Conservation (phyloP, 2,329 filamentous ascomycete species). For the Plenodomus tracheiphilus region DNA sequence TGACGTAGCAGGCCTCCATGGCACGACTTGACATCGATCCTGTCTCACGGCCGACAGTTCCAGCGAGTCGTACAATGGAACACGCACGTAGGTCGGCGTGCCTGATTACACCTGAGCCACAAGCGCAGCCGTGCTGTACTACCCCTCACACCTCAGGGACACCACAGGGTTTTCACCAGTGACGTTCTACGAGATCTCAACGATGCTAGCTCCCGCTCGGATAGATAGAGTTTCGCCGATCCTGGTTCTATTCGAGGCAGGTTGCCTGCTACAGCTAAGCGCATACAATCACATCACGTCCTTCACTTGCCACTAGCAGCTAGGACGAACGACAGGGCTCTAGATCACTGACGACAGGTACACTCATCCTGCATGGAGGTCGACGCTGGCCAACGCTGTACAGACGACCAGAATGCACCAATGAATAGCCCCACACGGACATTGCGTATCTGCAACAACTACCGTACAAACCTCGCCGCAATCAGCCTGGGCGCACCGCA, state of each 20-base stretch:
- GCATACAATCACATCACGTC: slow-evolving; percentile 12
- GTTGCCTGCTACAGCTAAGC: slow-evolving; percentile 17
- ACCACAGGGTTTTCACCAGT: slow-evolving; percentile 11
- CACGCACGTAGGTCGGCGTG: slow-evolving; percentile 1
- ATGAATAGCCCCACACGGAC: slow-evolving; percentile 18
- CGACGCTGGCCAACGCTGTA: slow-evolving; percentile 30
- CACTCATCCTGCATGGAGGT: slow-evolving; percentile 12
- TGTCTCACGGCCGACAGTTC: not conserved
- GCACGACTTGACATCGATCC: slow-evolving; percentile 1
- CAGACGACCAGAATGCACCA: slow-evolving; percentile 18
- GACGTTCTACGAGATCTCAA: slow-evolving; percentile 33
- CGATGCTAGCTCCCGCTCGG: slow-evolving; percentile 40
- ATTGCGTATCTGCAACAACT: slow-evolving; percentile 21
- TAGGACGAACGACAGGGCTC: slow-evolving; percentile 10
- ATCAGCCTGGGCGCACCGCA: slow-evolving; percentile 11
- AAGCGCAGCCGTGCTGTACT: not conserved
- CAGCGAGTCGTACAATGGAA: slow-evolving; percentile 7
- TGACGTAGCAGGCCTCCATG: not conserved
- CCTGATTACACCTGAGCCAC: slow-evolving; percentile 3
- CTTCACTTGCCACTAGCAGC: slow-evolving; percentile 13
- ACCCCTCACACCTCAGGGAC: slow-evolving; percentile 4
- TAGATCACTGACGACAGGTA: slow-evolving; percentile 34
- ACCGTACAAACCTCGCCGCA: slow-evolving; percentile 12
- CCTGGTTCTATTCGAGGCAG: slow-evolving; percentile 19
- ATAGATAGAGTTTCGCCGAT: slow-evolving; percentile 37